Conservation (phyloP, 1,284 basidiomycete genomes). For the Volvariella volvacea region DNA sequence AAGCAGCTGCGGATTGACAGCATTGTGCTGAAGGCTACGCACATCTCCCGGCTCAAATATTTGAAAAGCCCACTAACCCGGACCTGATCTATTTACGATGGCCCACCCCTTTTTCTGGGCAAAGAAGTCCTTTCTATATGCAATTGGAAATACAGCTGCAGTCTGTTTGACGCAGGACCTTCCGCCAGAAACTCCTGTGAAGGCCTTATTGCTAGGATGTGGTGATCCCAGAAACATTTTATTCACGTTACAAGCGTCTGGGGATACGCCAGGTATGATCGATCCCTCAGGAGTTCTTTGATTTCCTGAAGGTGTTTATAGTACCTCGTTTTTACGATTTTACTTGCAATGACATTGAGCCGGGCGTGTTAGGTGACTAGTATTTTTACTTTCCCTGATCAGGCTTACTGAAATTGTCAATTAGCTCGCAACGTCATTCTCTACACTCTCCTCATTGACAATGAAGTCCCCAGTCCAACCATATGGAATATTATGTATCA, state of each 20-base stretch:
- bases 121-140: conserved; percentile 43
- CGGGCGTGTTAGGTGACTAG: conserved; percentile 44
- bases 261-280: too few relatives aligned
- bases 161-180: conserved; percentile 41
- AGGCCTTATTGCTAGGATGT: conserved; percentile 47
- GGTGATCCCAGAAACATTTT: conserved; percentile 53
- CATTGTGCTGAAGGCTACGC: too few relatives aligned
- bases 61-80: too few relatives aligned
- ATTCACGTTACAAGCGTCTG: conserved; percentile 35
- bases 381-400: background rate
- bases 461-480: conserved; percentile 13
- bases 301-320: conserved; percentile 14
- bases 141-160: conserved; percentile 51
- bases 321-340: conserved; percentile 40
- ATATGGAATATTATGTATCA: conserved; percentile 58
- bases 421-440: conserved; percentile 34
- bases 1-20: too few relatives aligned
- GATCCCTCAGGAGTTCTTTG: too few relatives aligned
- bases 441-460: conserved; percentile 30
- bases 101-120: conserved; percentile 30
- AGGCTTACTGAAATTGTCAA: conserved; percentile 8
- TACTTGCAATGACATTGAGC: conserved; percentile 55
- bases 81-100: too few relatives aligned
- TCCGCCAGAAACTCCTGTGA: conserved; percentile 36
- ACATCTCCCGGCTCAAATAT: background rate